Base-by-base conservation (phyloP, 1,139 yeast species). In the Taphrina betulina region DNA sequence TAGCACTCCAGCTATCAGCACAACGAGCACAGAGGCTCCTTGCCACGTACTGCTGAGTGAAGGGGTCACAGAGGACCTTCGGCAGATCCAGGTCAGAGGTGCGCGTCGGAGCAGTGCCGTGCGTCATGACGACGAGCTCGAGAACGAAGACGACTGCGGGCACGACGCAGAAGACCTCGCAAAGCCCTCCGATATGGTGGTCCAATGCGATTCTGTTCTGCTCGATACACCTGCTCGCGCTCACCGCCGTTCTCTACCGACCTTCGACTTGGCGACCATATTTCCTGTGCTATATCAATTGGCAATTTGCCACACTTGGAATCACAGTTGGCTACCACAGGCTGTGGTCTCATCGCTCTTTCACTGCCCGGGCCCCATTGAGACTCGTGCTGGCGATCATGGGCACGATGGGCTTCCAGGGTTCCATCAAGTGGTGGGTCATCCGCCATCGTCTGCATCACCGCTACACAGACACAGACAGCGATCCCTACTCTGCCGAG, bases 351-450 rank as follows among this genome's bases (percentile, higher is more conserved):
- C 98, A 92, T 75, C 83, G 92, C 67, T 77, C 96, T 23, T 92
- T 86, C 72, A 79, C 78, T 59, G 96, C 94, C 44, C 75, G 77
- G 54, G 68, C 76, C 65, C 92, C 95, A 3, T 78, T 88, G 48
- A 78, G 85, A 63, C 63, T 87, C 45, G 78, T 85, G 65, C 83
- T 78, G 66, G 95, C 95, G 42, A 73, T 88, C 48, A 84, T 85
- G 63, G 98, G 98, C 59, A 94, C 95, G 40, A 95, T 95, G 57
- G 87, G 96, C 57, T 89, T 88, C 59, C 95, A 92, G 73, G 98
- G 98, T 63, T 89, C 96, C 46, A 84, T 90, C 71, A 90, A 92
- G 74, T 94, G 98, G 98, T 92, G 98, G 98, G 83, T 94, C 57
- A 96, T 90, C 70, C 85, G 94, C 57, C 98, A 92, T 75, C 83